Evolutionary conservation across 2,329 filamentous ascomycete genomes (phyloP).

Genomic region (Thyridium curvatum): DNA sequence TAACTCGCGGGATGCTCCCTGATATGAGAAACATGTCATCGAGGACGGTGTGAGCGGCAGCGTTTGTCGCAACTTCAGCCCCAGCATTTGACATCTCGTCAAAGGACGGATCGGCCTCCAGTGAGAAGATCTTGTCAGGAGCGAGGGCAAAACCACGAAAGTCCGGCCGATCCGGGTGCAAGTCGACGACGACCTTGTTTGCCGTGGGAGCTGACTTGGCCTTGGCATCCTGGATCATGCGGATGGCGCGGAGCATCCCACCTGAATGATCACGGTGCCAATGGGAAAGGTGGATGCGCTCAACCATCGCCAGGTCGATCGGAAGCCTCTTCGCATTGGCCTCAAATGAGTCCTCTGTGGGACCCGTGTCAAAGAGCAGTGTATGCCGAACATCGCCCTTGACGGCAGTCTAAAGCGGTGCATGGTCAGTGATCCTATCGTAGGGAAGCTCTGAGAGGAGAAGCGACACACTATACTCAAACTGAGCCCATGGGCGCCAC

Average conservation of each 20-base stretch:
- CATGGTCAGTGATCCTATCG: neutral
- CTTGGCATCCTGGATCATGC: conserved; percentile 36
- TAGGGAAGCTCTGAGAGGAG: neutral
- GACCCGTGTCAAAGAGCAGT: conserved; percentile 47
- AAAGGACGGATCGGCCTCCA: conserved; percentile 46
- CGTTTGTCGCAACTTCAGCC: conserved; percentile 27
- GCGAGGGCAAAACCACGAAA: conserved; percentile 40
- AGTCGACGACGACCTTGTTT: conserved; percentile 30
- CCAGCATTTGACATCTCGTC: conserved; percentile 37
- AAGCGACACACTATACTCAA: conserved; percentile 37
- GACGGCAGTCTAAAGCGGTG: conserved; percentile 36
- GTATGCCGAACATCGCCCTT: conserved; percentile 35
- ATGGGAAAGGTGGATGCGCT: conserved; percentile 42
- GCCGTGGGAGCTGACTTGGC: conserved; percentile 15
- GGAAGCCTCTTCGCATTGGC: conserved; percentile 38
- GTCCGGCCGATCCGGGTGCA: conserved; percentile 45
- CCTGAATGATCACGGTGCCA: conserved; percentile 52
- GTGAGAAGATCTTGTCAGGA: conserved; percentile 30
- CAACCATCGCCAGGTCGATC: conserved; percentile 33
- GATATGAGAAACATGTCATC: conserved; percentile 46
- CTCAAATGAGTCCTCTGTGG: conserved; percentile 43
- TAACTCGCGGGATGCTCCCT: conserved; percentile 43
- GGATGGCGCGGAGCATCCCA: conserved; percentile 41
- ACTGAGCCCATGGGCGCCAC: conserved; percentile 47
- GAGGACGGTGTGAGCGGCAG: conserved; percentile 35